Evolutionary conservation across 805 yeast genomes (phyloP), one percentile per base, ranked within the genome.

Genomic region (Kluyveromyces lactis): DNA sequence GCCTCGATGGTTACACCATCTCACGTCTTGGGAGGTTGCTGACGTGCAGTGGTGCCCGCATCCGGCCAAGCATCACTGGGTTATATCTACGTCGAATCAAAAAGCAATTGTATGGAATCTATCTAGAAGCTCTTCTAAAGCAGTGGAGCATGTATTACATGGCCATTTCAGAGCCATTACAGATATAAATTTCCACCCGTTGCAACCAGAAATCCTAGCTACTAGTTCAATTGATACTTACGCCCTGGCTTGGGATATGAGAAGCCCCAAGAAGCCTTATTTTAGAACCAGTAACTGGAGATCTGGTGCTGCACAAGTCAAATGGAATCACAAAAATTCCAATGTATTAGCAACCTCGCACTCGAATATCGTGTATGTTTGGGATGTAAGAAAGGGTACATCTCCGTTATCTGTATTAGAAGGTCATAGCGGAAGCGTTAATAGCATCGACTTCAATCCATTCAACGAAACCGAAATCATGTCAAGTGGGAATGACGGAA

Each of bases 41-140:
- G 97, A 90, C 58, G 97, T 90, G 1, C 97, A 92, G 60, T 92
- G 98, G 97, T 85, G 94, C 2, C 96, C 97, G 0, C 97, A 92
- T 56, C 68, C 73, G 4, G 71, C 79, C 2, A 85, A 84, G 48
- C 90, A 95, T 1, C 70, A 81, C 4, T 89, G 97, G 95, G 86
- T 92, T 31, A 81, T 90, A 1, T 85, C 95, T 0, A 86, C 97
- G 0, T 82, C 95, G 1, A 92, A 90, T 59, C 98, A 90, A 56
- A 90, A 90, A 63, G 97, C 95, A 1, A 69, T 92, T 54, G 76
- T 92, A 4, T 92, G 98, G 98, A 90, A 92, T 61, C 62, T 92
- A 44, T 78, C 84, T 1, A 64, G 90, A 47, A 59, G 63, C 18
- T 80, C 86, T 0, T 67, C 75, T 7, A 68, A 75, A 50, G 95